Base-by-base conservation (phyloP, 805 yeast genomes). In the Metschnikowia lochheadii region DNA sequence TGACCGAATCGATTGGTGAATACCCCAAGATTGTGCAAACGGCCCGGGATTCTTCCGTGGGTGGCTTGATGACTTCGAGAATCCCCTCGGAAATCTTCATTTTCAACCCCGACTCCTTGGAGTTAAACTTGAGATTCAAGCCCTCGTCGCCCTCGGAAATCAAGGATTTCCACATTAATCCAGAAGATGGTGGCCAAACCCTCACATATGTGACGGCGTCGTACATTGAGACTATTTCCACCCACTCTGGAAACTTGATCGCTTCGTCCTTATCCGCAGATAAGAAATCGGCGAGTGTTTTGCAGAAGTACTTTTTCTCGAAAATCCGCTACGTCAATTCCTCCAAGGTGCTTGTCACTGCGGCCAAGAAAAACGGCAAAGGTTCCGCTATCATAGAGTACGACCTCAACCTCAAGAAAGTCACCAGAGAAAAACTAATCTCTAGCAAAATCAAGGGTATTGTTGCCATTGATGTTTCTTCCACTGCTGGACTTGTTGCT, bases 11-110 rank as follows among this genome's bases (percentile, higher is more conserved):
- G 37, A 55, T 56, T 11, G 80, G 79, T 11, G 85, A 80, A 41
- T 87, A 85, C 62, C 84, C 83, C 41, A 89, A 87, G 63, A 66
- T 80, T 18, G 78, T 88, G 3, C 69, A 73, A 31, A 63, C 87
- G 21, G 72, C 90, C 0, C 68, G 72, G 18, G 84, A 84, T 60
- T 83, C 81, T n/a, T 62, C 80, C 2, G 70, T 80, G 8, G 88
- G 88, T 6, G 87, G 85, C 2, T 72, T 87, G 50, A 82, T 88
- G 51, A 82, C 91, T 23, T 83, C 92, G 15, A 73, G 76, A 20
- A 68, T 75, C 6, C 92, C 94, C 0, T 81, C 89, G 0, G 67
- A 77, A 5, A 72, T 88, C 17, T 84, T 81, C 62, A 69, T 86
- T 18, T 78, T 89, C 53, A 80, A 84, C 55, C 76, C 77, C 1